phyloP scores from a whole-genome alignment of 805 yeast genomes.

The Zygosaccharomyces gambellarensis region DNA sequence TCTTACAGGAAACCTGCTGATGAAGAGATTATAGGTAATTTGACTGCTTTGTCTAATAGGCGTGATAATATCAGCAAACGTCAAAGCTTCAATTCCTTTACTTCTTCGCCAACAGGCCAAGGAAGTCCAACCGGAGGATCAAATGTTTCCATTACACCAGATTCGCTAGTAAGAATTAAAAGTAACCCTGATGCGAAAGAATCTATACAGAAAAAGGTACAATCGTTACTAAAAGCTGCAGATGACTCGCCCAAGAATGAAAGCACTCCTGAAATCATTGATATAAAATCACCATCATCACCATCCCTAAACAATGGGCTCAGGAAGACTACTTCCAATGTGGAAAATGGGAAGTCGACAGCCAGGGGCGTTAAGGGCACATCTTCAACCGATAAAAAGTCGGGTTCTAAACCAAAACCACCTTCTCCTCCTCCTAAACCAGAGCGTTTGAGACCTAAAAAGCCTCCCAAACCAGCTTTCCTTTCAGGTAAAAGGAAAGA shows the following conservation, averaged over 20 bases:
- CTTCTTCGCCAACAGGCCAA: background rate
- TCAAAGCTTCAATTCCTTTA: background rate
- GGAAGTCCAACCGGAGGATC: background rate
- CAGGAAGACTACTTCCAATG: background rate
- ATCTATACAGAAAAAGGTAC: slow-evolving; percentile 54
- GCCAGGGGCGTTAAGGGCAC: slow-evolving; percentile 4
- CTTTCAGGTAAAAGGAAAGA: slow-evolving; percentile 31
- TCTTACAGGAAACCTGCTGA: slow-evolving; percentile 1
- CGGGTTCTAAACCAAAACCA: slow-evolving; percentile 3
- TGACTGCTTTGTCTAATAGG: slow-evolving; percentile 4
- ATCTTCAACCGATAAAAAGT: slow-evolving; percentile 2
- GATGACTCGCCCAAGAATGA: slow-evolving; percentile 9
- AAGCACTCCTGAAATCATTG: background rate
- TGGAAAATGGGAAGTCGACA: background rate
- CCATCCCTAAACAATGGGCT: background rate
- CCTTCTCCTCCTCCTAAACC: slow-evolving; percentile 60
- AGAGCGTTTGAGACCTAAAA: slow-evolving; percentile 25
- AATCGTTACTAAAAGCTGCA: slow-evolving; percentile 39
- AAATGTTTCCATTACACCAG: background rate
- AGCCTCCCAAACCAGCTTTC: slow-evolving; percentile 47
- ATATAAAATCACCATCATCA: background rate
- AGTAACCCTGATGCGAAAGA: slow-evolving; percentile 18
- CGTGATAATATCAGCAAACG: background rate
- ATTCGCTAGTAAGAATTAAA: background rate
- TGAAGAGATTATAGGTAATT: slow-evolving; percentile 1